Conservation (phyloP, 202 grass and related monocot genomes). For the Elaeis oleifera region DNA sequence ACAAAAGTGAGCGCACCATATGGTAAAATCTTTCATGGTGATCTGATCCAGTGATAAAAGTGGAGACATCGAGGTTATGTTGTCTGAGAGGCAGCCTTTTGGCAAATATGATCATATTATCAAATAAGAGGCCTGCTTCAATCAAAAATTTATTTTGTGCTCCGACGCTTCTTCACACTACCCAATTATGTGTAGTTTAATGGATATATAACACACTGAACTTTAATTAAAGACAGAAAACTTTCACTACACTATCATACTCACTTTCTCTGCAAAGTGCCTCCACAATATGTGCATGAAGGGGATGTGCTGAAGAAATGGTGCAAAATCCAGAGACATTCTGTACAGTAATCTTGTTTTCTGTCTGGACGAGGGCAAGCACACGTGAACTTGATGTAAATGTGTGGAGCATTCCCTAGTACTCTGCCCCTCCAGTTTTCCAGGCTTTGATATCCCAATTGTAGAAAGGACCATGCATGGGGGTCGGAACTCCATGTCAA, state of each 20-base stretch:
- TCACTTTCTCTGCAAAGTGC: slow-evolving; percentile 88
- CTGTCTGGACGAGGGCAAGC: slow-evolving; percentile 74
- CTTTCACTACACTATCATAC: neutral
- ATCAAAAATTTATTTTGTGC: too few species aligned
- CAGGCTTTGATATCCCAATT: slow-evolving; percentile 92
- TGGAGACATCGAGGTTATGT: too few species aligned
- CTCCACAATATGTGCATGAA: slow-evolving; percentile 80
- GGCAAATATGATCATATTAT: too few species aligned
- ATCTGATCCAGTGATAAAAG: too few species aligned
- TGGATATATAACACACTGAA: too few species aligned
- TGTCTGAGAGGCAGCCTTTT: too few species aligned
- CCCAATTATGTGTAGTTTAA: too few species aligned
- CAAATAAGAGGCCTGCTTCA: too few species aligned
- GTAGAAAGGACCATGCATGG: slow-evolving; percentile 93
- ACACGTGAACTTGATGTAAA: slow-evolving; percentile 90
- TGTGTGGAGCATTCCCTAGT: slow-evolving; percentile 71
- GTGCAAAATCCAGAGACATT: slow-evolving; percentile 93
- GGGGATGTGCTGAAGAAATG: slow-evolving; percentile 81
- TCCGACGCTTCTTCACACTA: too few species aligned
- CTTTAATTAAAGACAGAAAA: too few species aligned
- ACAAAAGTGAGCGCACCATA: too few species aligned
- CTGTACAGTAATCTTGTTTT: slow-evolving; percentile 91
- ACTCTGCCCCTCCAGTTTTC: slow-evolving; percentile 75
- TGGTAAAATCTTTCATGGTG: too few species aligned
- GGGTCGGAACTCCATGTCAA: slow-evolving; percentile 97